phyloP scores from a whole-genome alignment of 306 rosid species.

The Quillaja saponaria region DNA sequence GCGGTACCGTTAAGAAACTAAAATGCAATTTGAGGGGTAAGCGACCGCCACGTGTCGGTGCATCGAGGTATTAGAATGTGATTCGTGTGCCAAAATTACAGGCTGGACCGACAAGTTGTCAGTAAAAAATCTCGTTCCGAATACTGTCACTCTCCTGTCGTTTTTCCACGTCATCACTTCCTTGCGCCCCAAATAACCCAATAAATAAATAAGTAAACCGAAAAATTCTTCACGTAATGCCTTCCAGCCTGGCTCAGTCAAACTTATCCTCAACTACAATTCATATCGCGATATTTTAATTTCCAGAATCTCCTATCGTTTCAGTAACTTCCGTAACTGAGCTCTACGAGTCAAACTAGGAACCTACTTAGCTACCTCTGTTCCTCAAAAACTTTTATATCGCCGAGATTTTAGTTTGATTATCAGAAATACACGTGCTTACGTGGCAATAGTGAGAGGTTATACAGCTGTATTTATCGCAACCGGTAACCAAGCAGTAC shows the following conservation, averaged over 20 bases:
- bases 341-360: constrained; percentile 10
- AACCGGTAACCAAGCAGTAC: constrained; percentile 38
- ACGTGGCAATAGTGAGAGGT: constrained; percentile 47
- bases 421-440: constrained; percentile 23
- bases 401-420: constrained; percentile 34
- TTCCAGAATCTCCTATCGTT: background rate
- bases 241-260: constrained; percentile 56
- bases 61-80: constrained; percentile 25
- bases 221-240: constrained; percentile 35
- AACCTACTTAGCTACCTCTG: background rate
- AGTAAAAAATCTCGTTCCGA: constrained; percentile 31
- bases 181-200: constrained; percentile 2
- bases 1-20: background rate
- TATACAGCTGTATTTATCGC: constrained; percentile 31
- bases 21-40: background rate
- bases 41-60: constrained; percentile 47
- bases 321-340: constrained; percentile 26
- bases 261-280: constrained; percentile 34
- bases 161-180: constrained; percentile 41
- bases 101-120: constrained; percentile 46
- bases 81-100: constrained; percentile 23
- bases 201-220: background rate
- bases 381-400: constrained; percentile 11
- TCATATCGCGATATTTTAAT: constrained; percentile 16
- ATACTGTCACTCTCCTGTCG: constrained; percentile 43